Conservation (phyloP, 106 monocot species). For the Allium cepa region DNA sequence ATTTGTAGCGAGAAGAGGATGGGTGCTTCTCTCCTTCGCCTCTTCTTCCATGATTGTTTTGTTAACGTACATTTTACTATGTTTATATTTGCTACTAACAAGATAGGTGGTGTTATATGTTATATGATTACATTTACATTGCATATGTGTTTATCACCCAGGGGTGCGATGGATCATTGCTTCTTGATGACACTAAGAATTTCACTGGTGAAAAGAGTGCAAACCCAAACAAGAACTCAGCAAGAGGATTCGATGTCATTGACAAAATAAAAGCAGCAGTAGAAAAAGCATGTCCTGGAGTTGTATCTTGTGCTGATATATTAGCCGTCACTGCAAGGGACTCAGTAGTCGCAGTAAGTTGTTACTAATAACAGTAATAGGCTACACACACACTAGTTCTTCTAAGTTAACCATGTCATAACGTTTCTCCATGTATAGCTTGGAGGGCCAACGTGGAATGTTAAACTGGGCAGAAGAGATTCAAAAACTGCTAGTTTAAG, state of each 20-base stretch:
- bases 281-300: slow-evolving; percentile 51
- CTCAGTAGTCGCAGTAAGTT: slow-evolving; percentile 46
- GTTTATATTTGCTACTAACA: too few relatives aligned
- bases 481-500: slow-evolving; percentile 49
- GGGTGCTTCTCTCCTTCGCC: slow-evolving; percentile 47
- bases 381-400: too few relatives aligned
- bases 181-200: slow-evolving; percentile 59
- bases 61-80: slow-evolving; percentile 16
- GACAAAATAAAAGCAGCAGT: slow-evolving; percentile 52
- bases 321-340: slow-evolving; percentile 59
- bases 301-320: slow-evolving; percentile 75
- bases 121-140: neutral
- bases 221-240: slow-evolving; percentile 38
- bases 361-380: neutral
- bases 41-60: slow-evolving; percentile 66
- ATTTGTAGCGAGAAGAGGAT: slow-evolving; percentile 38
- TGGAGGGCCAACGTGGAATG: slow-evolving; percentile 69
- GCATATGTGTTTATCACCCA: slow-evolving; percentile 3
- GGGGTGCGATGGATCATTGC: slow-evolving; percentile 75
- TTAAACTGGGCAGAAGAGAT: slow-evolving; percentile 72
- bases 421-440: slow-evolving; percentile 19
- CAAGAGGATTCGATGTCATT: slow-evolving; percentile 66
- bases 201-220: slow-evolving; percentile 79
- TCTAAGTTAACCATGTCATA: too few relatives aligned
- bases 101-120: too few relatives aligned